Base-by-base conservation (phyloP, 2,329 filamentous ascomycete genomes). In the Penicillium sp. region DNA sequence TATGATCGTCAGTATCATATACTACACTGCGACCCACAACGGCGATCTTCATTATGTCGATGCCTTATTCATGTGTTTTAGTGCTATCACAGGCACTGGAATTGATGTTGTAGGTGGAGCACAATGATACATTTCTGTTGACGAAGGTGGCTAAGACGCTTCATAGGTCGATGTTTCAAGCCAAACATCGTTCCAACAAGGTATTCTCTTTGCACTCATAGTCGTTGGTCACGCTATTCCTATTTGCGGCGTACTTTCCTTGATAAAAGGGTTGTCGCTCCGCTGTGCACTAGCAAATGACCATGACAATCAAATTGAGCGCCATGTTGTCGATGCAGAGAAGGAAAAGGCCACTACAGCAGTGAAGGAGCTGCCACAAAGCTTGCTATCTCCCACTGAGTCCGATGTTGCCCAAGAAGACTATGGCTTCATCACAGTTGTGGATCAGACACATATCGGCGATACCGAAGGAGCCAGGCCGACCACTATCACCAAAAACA, bases 141-240 rank as follows among this genome's bases (percentile, higher is more conserved):
- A 4, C n/a, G 16, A 21, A 8, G 3, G 8, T 18, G 14, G 18
- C 38, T 40, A 9, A 40, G 8, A 40, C 18, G 38, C 10, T 40
- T 18, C 10, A 45, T 22, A 73, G 71, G 51, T 75, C 32, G 69
- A 74, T 40, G 72, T 89, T 21, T 86, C 82, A 51, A 74, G 77
- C 29, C 66, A 90, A 63, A 89, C 84, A 36, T 85, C 82, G 0
- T 87, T 85, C 65, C 88, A 90, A 69, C 88, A 90, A 67, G 73
- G 82, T 24, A 71, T 88, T 38, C 75, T 90, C 8, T 88, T 86
- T 62, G 55, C 86, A 3, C 75, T 89, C 39, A 86, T 90, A 56
- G 75, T 89, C 44, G 67, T 88, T 6, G 88, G 88, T 1, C 85
- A 85, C 50, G 78, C 83, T 11, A 83, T 89, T 16, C 84, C 86